A percentile compares a stretch with the other conserved stretches of the same genome.
Evolutionary conservation across 1,284 basidiomycete species (phyloP).

Genomic region (Anthracocystis setariae): DNA sequence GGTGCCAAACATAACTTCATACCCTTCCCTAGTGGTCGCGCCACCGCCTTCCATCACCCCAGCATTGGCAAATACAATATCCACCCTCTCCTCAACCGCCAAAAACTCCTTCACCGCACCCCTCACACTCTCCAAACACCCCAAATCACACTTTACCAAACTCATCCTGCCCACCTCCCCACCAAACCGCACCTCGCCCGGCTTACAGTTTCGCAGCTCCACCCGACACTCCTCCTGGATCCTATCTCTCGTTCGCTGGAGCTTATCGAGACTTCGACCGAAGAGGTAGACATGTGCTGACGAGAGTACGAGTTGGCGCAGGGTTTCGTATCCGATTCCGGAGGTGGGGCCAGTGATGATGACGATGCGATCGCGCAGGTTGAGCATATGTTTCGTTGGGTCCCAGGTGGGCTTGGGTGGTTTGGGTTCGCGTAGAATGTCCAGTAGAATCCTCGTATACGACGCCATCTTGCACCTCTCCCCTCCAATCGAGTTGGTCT

Average conservation of each 20-base stretch:
- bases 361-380: constrained; percentile 39
- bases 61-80: constrained; percentile 53
- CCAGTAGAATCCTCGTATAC: constrained; percentile 18
- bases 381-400: constrained; percentile 19
- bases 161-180: constrained; percentile 25
- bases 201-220: background rate
- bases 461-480: constrained; percentile 26
- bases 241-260: constrained; percentile 9
- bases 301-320: constrained; percentile 43
- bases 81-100: constrained; percentile 29
- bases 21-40: constrained; percentile 35
- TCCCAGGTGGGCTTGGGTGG: constrained; percentile 19
- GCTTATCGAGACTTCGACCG: constrained; percentile 14
- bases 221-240: constrained; percentile 14
- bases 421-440: constrained; percentile 14
- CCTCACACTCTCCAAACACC: constrained; percentile 36
- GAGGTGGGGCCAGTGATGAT: constrained; percentile 62
- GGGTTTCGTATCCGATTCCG: constrained; percentile 58
- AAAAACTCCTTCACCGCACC: constrained; percentile 30
- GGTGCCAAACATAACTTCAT: constrained; percentile 55
- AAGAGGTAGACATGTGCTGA: constrained; percentile 59
- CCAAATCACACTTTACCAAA: constrained; percentile 48
- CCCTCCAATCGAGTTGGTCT: too few species aligned
- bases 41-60: constrained; percentile 38
- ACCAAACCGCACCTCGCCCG: background rate